A percentile compares a stretch with the other conserved stretches of the same genome.
phyloP scores from a whole-genome alignment of 164 flowering plant species.

The Buxus sempervirens region DNA sequence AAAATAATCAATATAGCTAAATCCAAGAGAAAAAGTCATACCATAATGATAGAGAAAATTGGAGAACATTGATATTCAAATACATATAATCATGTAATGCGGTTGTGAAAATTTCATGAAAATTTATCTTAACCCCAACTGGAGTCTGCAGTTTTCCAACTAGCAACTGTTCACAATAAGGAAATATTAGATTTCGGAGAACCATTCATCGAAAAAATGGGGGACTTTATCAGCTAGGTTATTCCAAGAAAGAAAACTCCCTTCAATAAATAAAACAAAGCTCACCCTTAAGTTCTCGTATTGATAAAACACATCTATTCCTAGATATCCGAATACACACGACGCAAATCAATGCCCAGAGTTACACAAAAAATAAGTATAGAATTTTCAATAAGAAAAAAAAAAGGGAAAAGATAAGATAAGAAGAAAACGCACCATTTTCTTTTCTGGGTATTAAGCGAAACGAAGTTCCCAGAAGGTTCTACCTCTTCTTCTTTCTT shows the following conservation, averaged over 20 bases:
- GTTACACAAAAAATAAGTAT: neutral
- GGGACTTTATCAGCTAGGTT: neutral
- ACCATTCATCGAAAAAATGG: neutral
- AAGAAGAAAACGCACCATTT: slow-evolving; percentile 49
- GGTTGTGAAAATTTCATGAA: neutral
- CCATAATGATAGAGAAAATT: neutral
- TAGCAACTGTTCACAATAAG: neutral
- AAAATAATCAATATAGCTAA: too few species aligned
- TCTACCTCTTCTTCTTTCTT: slow-evolving; percentile 58
- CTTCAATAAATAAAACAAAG: neutral
- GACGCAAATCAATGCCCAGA: neutral
- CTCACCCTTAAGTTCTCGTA: too few species aligned
- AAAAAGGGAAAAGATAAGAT: neutral
- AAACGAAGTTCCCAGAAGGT: slow-evolving; percentile 36
- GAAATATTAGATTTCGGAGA: neutral
- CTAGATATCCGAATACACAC: neutral
- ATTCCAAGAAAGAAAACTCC: too few species aligned
- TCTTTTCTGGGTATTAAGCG: slow-evolving; percentile 28
- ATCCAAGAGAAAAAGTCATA: too few species aligned
- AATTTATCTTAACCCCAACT: neutral
- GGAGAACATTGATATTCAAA: neutral
- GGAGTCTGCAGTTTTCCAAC: neutral
- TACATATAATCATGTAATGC: neutral
- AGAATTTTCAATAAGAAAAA: neutral
- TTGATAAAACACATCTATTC: too few species aligned